These are phyloP conservation scores for Microbotryum intermedium DNA, from an alignment of 1,284 basidiomycete species.

Conservation along the genomic window DNA sequence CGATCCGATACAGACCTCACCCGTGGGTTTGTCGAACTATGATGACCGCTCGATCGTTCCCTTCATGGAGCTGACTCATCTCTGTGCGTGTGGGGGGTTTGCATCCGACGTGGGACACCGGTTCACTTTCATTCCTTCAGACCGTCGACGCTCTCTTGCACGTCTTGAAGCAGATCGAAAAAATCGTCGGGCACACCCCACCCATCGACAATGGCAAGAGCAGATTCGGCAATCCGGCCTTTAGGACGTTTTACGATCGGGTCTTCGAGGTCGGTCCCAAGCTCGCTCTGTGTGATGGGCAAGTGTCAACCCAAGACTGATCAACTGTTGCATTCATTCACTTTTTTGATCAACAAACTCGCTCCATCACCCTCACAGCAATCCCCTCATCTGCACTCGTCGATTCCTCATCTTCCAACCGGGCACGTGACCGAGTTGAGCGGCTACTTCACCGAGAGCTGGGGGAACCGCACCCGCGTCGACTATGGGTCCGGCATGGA, in stretches of 20 bases:
- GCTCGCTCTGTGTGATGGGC: not conserved
- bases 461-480: conserved; percentile 86
- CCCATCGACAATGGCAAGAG: conserved; percentile 84
- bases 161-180: conserved; percentile 60
- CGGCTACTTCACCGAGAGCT: conserved; percentile 74
- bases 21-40: too few relatives aligned
- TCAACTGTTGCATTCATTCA: too few relatives aligned
- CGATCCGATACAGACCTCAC: conserved; percentile 45
- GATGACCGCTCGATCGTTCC: too few relatives aligned
- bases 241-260: conserved; percentile 81
- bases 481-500: conserved; percentile 99
- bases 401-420: conserved; percentile 51
- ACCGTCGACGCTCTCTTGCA: conserved; percentile 54
- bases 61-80: too few relatives aligned
- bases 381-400: conserved; percentile 44
- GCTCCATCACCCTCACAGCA: conserved; percentile 23
- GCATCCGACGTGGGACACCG: too few relatives aligned
- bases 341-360: too few relatives aligned
- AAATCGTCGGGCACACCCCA: conserved; percentile 60
- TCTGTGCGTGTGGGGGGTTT: not conserved
- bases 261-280: conserved; percentile 53
- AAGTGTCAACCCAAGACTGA: not conserved
- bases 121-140: conserved; percentile 40
- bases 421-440: conserved; percentile 60
- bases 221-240: conserved; percentile 95